phyloP scores from a whole-genome alignment of 73 alveolate genomes.

The Paramecium sexaurelia region DNA sequence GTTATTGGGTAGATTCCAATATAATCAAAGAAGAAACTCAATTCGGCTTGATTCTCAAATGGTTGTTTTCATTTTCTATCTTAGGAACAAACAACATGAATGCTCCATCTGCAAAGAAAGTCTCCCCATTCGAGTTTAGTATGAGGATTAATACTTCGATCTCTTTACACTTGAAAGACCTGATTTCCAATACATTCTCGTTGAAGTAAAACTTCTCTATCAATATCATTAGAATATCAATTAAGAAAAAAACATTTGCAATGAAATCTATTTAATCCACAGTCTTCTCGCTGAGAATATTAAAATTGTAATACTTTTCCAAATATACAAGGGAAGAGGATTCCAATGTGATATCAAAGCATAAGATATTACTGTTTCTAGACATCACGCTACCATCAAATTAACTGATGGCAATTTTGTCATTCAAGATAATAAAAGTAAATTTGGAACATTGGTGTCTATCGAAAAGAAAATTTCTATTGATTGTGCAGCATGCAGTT shows the following conservation, averaged over 20 bases:
- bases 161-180: constrained; percentile 50
- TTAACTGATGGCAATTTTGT: constrained; percentile 33
- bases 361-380: constrained; percentile 43
- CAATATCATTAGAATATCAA: not conserved
- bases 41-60: constrained; percentile 29
- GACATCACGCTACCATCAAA: constrained; percentile 49
- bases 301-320: not conserved
- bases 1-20: constrained; percentile 22
- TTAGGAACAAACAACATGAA: constrained; percentile 2
- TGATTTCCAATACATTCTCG: constrained; percentile 36
- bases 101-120: constrained; percentile 39
- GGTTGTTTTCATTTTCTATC: not conserved
- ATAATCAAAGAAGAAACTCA: constrained; percentile 22
- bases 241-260: constrained; percentile 19
- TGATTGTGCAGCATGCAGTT: constrained; percentile 16
- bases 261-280: constrained; percentile 37
- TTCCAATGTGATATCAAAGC: constrained; percentile 48
- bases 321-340: constrained; percentile 22
- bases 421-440: constrained; percentile 31
- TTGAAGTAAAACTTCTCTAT: not conserved
- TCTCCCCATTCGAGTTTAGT: constrained; percentile 31
- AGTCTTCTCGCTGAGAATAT: not conserved
- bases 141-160: not conserved
- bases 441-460: constrained; percentile 53
- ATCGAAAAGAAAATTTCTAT: not conserved